These are phyloP conservation scores for Pichia scutulata DNA, from an alignment of 805 yeast species.

Conservation along the genomic window DNA sequence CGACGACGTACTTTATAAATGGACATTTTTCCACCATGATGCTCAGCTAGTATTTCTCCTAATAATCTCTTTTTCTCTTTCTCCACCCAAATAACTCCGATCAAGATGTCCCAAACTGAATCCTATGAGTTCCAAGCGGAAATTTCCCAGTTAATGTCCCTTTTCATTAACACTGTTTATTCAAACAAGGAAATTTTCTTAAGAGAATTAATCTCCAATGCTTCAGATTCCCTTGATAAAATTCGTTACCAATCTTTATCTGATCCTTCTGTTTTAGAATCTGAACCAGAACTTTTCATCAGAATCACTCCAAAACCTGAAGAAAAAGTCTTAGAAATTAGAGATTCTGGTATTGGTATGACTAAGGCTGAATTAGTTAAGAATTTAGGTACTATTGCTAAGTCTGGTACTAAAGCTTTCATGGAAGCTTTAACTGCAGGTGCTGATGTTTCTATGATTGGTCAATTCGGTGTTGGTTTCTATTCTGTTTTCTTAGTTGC, in stretches of 20 bases:
- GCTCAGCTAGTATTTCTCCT: neutral
- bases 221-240: conserved; percentile 98
- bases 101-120: conserved; percentile 43
- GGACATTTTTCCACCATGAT: neutral
- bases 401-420: conserved; percentile 98
- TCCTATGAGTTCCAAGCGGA: conserved; percentile 99
- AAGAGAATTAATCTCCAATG: conserved; percentile 98
- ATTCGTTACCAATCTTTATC: conserved; percentile 94
- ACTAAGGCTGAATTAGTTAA: conserved; percentile 98
- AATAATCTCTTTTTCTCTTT: neutral
- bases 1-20: neutral
- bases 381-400: conserved; percentile 99
- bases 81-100: neutral
- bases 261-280: conserved; percentile 84
- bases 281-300: conserved; percentile 94
- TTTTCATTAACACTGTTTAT: conserved; percentile 99
- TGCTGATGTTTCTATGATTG: conserved; percentile 99
- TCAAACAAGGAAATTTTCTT: conserved; percentile 98
- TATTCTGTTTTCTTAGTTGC: conserved; percentile 98
- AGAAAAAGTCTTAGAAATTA: conserved; percentile 86
- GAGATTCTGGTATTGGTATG: conserved; percentile 99
- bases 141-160: conserved; percentile 99
- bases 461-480: conserved; percentile 99
- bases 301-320: conserved; percentile 97
- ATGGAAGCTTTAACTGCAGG: conserved; percentile 99